Conservation (phyloP, 2,329 filamentous ascomycete species). For the Venturia effusa region DNA sequence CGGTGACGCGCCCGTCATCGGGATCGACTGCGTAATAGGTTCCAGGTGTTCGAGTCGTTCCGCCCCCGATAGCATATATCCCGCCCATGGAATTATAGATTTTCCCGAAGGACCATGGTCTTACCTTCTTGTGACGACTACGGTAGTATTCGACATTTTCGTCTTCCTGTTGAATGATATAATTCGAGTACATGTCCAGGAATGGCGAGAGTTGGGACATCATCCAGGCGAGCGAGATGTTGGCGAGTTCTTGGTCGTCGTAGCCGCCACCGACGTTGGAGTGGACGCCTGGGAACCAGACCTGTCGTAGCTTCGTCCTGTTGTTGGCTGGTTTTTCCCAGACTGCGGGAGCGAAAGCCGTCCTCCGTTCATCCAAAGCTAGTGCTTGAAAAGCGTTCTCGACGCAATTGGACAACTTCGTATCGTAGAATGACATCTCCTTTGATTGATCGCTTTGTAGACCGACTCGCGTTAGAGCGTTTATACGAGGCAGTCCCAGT, state of each 20-base stretch:
- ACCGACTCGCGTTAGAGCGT: conserved; percentile 25
- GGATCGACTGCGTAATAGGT: conserved; percentile 36
- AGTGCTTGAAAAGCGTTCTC: conserved; percentile 35
- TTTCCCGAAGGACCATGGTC: conserved; percentile 38
- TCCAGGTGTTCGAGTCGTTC: conserved; percentile 35
- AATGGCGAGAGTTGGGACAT: conserved; percentile 40
- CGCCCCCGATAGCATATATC: conserved; percentile 36
- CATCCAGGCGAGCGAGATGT: conserved; percentile 48
- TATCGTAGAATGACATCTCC: conserved; percentile 38
- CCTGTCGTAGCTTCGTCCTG: conserved; percentile 33
- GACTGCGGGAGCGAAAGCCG: conserved; percentile 29
- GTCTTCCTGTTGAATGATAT: conserved; percentile 36
- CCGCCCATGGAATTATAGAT: conserved; percentile 36
- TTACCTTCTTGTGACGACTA: conserved; percentile 25
- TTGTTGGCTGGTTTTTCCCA: conserved; percentile 34
- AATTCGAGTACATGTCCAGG: conserved; percentile 36
- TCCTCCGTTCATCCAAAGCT: conserved; percentile 32
- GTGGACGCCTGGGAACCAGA: conserved; percentile 39
- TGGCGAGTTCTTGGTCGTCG: conserved; percentile 35
- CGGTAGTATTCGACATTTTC: conserved; percentile 35
- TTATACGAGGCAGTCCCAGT: conserved; percentile 36
- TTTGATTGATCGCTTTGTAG: conserved; percentile 25
- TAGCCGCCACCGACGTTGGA: conserved; percentile 36
- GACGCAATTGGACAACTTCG: conserved; percentile 28
- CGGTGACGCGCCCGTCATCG: conserved; percentile 28